Evolutionary conservation across 306 rosid species (phyloP).

Genomic region (Coriaria nepalensis): DNA sequence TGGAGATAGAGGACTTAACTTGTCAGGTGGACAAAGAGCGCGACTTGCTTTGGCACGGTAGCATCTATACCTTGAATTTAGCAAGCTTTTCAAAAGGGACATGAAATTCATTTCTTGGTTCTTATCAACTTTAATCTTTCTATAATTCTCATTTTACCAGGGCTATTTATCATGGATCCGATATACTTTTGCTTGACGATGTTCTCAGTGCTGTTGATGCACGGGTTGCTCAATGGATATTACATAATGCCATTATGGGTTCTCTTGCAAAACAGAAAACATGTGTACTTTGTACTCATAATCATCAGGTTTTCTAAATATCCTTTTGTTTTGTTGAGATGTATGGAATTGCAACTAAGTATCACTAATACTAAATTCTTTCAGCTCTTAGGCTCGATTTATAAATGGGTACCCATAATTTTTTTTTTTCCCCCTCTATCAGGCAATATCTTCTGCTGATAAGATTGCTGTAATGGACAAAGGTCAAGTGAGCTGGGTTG

Average conservation of each 20-base stretch:
- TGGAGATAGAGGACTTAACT: slow-evolving; percentile 81
- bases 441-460: slow-evolving; percentile 87
- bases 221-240: slow-evolving; percentile 75
- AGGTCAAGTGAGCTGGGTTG: slow-evolving; percentile 73
- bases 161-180: slow-evolving; percentile 74
- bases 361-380: no score
- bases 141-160: slow-evolving; percentile 28
- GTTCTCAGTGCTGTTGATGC: slow-evolving; percentile 90
- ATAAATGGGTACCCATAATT: no score
- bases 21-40: slow-evolving; percentile 96
- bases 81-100: no score
- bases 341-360: no score
- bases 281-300: slow-evolving; percentile 73
- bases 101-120: no score
- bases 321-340: slow-evolving; percentile 4
- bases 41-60: slow-evolving; percentile 97
- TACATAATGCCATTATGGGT: slow-evolving; percentile 64
- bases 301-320: slow-evolving; percentile 44
- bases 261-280: slow-evolving; percentile 54
- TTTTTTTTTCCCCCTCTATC: slow-evolving; percentile 4
- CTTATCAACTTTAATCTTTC: slow-evolving; percentile 3
- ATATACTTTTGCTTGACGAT: slow-evolving; percentile 76
- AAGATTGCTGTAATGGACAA: slow-evolving; percentile 62
- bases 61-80: no score
- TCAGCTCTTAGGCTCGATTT: no score